Evolutionary conservation across 1,139 yeast genomes (phyloP), one percentile per base, ranked within the genome.

Genomic region (Pichiaceae sp.): DNA sequence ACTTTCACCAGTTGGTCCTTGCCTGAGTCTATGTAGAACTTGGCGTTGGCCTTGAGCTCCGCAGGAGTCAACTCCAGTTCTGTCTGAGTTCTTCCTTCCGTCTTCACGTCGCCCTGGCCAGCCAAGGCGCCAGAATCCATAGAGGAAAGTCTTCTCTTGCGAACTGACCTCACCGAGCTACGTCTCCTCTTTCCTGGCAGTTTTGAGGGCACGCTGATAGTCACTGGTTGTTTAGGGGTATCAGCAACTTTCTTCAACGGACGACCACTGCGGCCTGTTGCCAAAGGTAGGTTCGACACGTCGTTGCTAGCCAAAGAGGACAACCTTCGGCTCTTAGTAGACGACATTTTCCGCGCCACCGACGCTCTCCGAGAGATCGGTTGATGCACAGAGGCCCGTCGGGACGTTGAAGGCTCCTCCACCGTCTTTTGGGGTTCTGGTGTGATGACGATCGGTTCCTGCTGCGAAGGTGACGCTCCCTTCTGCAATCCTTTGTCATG

Each of bases 11-110:
- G 38, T 32, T 50, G 50, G 26, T 54, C 50, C 7, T 57, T 53
- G 12, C 42, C 41, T 0, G 62, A 62, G 43, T 64, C 61, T 4
- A 64, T 37, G 1, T 64, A 68, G 32, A 58, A 59, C 7, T 63
- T 57, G 26, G 53, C 51, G 28, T 42, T 40, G 5, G 38, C 52
- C 44, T 34, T 47, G 27, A 37, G 39, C 29, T 48, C 51, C 3
- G 42, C 48, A 19, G 40, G 43, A 2, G 51, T 40, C 29, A 43
- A 20, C 11, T 37, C 43, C 15, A 38, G 19, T 23, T 39, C 33
- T 14, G n/a, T 34, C 29, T 29, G 32, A 36, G 18, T 29, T 29
- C 29, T 34, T 4, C 12, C 20, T 11, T 25, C 35, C 4, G 11
- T 21, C 11, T 21, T 21, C 24, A 21, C 24, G 11, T 7, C 7